Evolutionary conservation across 805 yeast genomes (phyloP), one percentile per base, ranked within the genome.

Genomic region (Cyberlindnera subsufficiens): DNA sequence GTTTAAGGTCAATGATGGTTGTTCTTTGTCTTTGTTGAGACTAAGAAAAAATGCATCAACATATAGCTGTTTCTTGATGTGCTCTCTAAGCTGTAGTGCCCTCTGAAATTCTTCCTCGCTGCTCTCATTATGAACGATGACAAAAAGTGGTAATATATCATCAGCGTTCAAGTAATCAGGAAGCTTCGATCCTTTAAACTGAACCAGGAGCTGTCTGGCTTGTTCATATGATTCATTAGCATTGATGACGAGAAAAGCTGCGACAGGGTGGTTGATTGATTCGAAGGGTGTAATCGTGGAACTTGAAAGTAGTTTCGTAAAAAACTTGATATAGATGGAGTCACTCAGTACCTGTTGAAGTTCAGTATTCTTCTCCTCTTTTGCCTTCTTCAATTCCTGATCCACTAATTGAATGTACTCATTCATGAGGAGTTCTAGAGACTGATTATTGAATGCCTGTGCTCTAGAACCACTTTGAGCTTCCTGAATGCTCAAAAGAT

Each of bases 231-330:
- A 46, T 43, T 81, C 86, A 13, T 63, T 50, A 18, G 77, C 69
- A 18, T 86, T 76, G 4, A 88, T 68, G 1, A 82, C 80, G 39
- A 88, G 71, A 13, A 91, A 58, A 34, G 89, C 84, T 3, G 86
- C 74, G 2, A 88, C 75, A 0, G 97, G 97, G 58, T 90, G 96
- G 51, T 85, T 81, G 60, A 89, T 80, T 5, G 88, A 81, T 60
- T 91, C 97, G 58, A 86, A 87, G 2, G 91, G 80, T 2, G 86
- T 78, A 8, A 86, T 63, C 7, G 72, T 71, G 13, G 77, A 72
- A 11, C 83, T 70, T 4, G 87, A 72, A 7, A 84, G 66, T 34
- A 84, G 55, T 49, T 78, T 74, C 27, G 80, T 71, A 50, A 84
- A 71, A 49, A 79, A 71, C 40, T 73, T 75, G 47, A 77, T 64